A percentile compares a stretch with the other conserved stretches of the same genome.
Conservation (phyloP, 2,329 filamentous ascomycete species). For the Zymoseptoria ardabiliae region DNA sequence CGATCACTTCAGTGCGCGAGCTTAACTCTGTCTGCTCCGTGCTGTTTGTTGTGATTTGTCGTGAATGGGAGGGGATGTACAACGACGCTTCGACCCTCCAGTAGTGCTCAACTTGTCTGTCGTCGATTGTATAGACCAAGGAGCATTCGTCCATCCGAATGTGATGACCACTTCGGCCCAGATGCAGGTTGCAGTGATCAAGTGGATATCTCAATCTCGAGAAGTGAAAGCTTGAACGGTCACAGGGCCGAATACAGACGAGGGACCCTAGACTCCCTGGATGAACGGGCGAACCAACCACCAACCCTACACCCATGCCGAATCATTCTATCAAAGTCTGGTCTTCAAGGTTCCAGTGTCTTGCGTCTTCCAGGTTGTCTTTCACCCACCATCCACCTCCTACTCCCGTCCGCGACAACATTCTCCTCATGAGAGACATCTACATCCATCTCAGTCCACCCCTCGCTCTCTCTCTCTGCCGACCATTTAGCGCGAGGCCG, state of each 20-base stretch:
- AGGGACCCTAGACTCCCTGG: background rate
- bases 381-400: background rate
- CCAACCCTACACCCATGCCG: background rate
- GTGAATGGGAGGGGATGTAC: background rate
- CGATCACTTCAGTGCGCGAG: background rate
- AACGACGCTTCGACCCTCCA: background rate
- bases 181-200: background rate
- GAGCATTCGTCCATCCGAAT: too few relatives aligned
- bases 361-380: background rate
- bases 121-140: too few relatives aligned
- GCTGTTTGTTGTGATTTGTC: background rate
- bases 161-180: background rate
- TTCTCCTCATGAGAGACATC: background rate
- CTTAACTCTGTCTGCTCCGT: background rate
- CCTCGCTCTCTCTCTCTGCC: background rate
- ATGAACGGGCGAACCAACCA: background rate
- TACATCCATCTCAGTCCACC: background rate
- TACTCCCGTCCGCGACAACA: background rate
- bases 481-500: background rate
- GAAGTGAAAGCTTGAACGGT: background rate
- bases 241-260: background rate
- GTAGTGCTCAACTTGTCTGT: background rate
- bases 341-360: too few relatives aligned
- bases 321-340: background rate
- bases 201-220: background rate